Base-by-base conservation (phyloP, 2,329 filamentous ascomycete genomes). In the Clarireedia sp. region DNA sequence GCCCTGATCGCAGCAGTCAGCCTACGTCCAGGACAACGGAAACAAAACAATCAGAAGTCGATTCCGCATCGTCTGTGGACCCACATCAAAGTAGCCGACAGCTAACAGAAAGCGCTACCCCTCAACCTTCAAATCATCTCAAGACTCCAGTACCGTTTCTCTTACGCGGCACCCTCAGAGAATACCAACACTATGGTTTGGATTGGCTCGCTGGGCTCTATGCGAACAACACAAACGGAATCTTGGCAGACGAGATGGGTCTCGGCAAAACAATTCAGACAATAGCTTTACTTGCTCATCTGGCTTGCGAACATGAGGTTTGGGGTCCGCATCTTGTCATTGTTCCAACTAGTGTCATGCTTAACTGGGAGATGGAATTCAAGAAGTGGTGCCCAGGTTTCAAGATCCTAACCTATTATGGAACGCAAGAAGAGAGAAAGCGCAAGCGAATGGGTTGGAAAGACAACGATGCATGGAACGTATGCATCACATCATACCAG, bases 321-420 rank as follows among this genome's bases (percentile, higher is more conserved):
- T 99, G 94, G 95, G 94, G 95, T 0, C 90, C 94, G 0, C 94
- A 99, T 74, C 75, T 99, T 23, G 89, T 99, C 48, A 87, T 99
- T 58, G 94, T 99, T 2, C 94, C 94, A 1, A 99, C 94, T 2
- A 97, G 91, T 71, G 95, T 99, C 48, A 96, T 99, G 79, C 82
- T 99, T 61, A 99, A 99, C 68, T 99, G 94, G 94, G 95, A 99
- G 70, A 97, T 97, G 87, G 94, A 99, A 72, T 99, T 99, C 78
- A 97, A 97, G 68, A 99, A 99, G 70, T 99, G 92, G 83, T 89
- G 91, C 56, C 94, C 95, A 3, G 92, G 94, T 0, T 99, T 99
- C 77, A 97, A 96, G 69, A 95, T 99, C 55, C 77, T 99, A 57
- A 94, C 91, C 0, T 99, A 99, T 73, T 99, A 97, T 68, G 94